Evolutionary conservation across 495 filamentous ascomycete genomes (phyloP).

Genomic region (Penicillium tannophilum): DNA sequence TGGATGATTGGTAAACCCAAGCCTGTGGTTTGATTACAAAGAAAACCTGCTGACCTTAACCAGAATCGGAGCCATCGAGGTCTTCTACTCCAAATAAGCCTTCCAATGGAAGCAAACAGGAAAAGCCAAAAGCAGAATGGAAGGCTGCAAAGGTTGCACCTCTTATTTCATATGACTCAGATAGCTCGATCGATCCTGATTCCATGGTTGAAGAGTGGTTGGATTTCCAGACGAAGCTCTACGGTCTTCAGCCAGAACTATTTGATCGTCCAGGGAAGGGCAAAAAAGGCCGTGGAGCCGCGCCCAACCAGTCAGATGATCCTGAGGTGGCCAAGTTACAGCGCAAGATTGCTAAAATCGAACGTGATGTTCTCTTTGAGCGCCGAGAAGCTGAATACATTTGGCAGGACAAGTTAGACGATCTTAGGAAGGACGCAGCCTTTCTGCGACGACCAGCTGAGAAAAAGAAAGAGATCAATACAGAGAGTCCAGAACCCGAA

Average conservation of each 20-base stretch:
- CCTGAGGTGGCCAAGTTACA: conserved; percentile 63
- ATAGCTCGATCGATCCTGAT: conserved; percentile 66
- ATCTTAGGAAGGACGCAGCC: conserved; percentile 62
- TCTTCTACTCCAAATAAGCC: conserved; percentile 33
- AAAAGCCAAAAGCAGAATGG: conserved; percentile 31
- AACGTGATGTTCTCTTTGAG: conserved; percentile 87
- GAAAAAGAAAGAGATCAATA: conserved; percentile 33
- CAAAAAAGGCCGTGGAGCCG: conserved; percentile 36
- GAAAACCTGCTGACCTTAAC: conserved; percentile 30
- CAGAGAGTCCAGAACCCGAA: conserved; percentile 46
- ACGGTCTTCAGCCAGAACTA: conserved; percentile 67
- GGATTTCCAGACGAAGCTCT: conserved; percentile 68
- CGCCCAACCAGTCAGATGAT: conserved; percentile 30
- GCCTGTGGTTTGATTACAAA: conserved; percentile 6
- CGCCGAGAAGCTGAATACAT: conserved; percentile 68
- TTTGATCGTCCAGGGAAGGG: conserved; percentile 51
- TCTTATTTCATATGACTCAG: conserved; percentile 45
- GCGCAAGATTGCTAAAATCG: conserved; percentile 72
- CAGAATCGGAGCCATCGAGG: conserved; percentile 40
- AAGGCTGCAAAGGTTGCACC: conserved; percentile 28
- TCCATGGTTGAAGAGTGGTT: conserved; percentile 76
- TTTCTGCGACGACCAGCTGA: conserved; percentile 36
- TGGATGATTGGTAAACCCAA: conserved; percentile 48
- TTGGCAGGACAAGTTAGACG: conserved; percentile 69
- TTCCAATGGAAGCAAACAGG: conserved; percentile 28